Evolutionary conservation across 23 red algal species (phyloP).

Genomic region (Gracilariopsis chorda): DNA sequence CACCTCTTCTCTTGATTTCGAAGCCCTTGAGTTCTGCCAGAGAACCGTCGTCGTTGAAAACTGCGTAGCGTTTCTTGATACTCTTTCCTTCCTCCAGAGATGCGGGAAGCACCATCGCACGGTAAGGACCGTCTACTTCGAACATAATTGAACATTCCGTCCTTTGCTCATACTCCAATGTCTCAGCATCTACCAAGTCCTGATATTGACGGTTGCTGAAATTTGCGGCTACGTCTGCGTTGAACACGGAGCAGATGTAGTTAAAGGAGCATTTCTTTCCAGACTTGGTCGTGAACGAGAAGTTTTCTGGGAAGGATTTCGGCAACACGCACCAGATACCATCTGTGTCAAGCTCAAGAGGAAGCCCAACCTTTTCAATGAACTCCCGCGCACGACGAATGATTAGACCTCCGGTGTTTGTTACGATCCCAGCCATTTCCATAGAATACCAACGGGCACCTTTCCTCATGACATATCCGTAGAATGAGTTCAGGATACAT

Average conservation of each 20-base stretch:
- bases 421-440: conserved; percentile 99
- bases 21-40: conserved; percentile 98
- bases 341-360: conserved; percentile 97
- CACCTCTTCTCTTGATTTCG: conserved; percentile 96
- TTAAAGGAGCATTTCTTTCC: conserved; percentile 51
- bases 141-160: conserved; percentile 95
- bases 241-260: conserved; percentile 93
- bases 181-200: conserved; percentile 56
- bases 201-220: conserved; percentile 99
- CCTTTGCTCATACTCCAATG: conserved; percentile 58
- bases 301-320: conserved; percentile 84
- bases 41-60: conserved; percentile 92
- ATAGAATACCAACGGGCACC: conserved; percentile 99
- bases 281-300: conserved; percentile 50
- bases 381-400: conserved; percentile 92
- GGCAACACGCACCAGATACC: conserved; percentile 99
- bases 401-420: conserved; percentile 92
- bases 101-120: conserved; percentile 95
- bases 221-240: conserved; percentile 74
- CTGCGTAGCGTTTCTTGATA: conserved; percentile 99
- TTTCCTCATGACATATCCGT: conserved; percentile 97
- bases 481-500: conserved; percentile 98
- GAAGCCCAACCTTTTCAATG: conserved; percentile 89
- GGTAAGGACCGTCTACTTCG: conserved; percentile 98
- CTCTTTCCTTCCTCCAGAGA: conserved; percentile 94